Conservation (phyloP, 768 basidiomycete species). For the Dioszegia hungarica region DNA sequence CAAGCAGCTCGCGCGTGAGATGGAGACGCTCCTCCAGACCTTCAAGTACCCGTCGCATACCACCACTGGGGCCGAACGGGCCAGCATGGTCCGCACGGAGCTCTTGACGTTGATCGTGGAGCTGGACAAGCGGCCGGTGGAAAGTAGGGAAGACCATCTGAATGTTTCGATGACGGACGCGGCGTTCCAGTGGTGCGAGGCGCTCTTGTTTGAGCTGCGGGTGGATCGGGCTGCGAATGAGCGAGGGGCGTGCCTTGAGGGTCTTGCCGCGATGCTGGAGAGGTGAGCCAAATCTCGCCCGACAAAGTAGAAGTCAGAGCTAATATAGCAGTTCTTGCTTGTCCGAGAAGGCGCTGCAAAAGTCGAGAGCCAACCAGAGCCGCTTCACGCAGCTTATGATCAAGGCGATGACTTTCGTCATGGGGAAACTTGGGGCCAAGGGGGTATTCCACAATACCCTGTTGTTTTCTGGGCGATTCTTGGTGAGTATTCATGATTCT, state of each 20-base stretch:
- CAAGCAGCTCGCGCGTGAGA: conserved; percentile 11
- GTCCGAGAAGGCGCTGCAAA: conserved; percentile 39
- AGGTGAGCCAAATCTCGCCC: conserved; percentile 42
- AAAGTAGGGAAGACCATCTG: conserved; percentile 18
- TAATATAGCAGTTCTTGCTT: conserved; percentile 43
- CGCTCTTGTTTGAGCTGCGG: conserved; percentile 47
- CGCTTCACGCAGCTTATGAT: conserved; percentile 48
- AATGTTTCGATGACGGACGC: conserved; percentile 35
- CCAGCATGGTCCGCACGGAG: conserved; percentile 38
- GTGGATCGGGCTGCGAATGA: conserved; percentile 50
- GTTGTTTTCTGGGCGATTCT: conserved; percentile 51
- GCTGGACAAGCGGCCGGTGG: conserved; percentile 43
- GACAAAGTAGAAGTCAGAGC: not conserved
- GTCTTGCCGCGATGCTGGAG: conserved; percentile 49
- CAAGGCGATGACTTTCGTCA: conserved; percentile 49
- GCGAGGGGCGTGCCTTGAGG: conserved; percentile 52
- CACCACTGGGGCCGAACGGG: conserved; percentile 40
- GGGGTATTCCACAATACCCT: conserved; percentile 54
- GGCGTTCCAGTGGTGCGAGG: conserved; percentile 49
- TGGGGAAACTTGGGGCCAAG: conserved; percentile 52
- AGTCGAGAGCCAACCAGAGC: conserved; percentile 25
- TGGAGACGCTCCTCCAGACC: conserved; percentile 22
- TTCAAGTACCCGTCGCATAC: conserved; percentile 11
- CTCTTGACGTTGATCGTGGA: conserved; percentile 47
- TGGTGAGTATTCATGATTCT: conserved; percentile 35